phyloP scores from a whole-genome alignment of 306 rosid species.

The Rosa multiflora region DNA sequence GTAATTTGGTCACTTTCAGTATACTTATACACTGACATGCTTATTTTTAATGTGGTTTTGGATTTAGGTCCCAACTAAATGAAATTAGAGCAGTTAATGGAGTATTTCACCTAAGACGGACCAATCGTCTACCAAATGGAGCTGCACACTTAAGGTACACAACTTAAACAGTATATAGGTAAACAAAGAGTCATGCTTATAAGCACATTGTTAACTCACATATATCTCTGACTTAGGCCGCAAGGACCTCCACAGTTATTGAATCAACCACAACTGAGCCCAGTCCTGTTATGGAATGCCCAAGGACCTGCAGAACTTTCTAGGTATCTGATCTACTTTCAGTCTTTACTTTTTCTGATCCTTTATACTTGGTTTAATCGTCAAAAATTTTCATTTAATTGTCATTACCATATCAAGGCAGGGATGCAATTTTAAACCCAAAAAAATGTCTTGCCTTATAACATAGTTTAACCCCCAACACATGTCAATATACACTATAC shows the following conservation, averaged over 20 bases:
- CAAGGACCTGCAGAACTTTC: conserved; percentile 12
- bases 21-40: neutral
- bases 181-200: neutral
- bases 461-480: neutral
- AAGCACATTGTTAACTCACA: neutral
- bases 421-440: neutral
- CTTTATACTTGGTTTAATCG: too few species aligned
- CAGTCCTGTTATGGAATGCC: neutral
- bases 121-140: neutral
- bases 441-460: neutral
- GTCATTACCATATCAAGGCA: neutral
- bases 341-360: neutral
- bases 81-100: conserved; percentile 11
- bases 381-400: neutral
- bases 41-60: neutral
- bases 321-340: neutral
- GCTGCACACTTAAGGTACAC: conserved; percentile 13
- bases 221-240: conserved; percentile 13
- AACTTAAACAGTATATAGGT: neutral
- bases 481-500: neutral
- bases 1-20: neutral
- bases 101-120: conserved; percentile 5
- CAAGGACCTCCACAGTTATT: conserved; percentile 1
- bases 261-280: conserved; percentile 19
- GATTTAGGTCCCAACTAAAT: conserved; percentile 18